Base-by-base conservation (phyloP, 495 filamentous ascomycete genomes). In the Neurospora sp. region DNA sequence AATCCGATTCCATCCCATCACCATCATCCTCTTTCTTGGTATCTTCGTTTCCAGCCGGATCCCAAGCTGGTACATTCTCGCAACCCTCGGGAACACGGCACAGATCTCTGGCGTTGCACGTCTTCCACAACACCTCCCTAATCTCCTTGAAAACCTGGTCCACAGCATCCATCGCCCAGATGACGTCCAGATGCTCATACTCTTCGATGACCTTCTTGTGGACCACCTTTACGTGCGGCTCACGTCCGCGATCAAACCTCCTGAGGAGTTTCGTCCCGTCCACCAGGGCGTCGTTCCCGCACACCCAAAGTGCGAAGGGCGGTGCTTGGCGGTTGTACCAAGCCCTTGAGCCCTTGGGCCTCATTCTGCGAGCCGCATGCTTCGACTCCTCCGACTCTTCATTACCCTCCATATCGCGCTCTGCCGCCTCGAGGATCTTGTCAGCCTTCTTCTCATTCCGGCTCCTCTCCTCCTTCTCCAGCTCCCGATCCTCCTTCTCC, bases 151-250 rank as follows among this genome's bases (percentile, higher is more conserved):
- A 94, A 7, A 98, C 92, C 80, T 94, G 87, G 69, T 97, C 92
- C 27, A 93, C 88, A 0, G 89, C 87, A 79, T 98, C 94, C 84
- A 99, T 93, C 0, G 95, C 95, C 95, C 95, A 99, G 37, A 99
- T 87, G 5, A 98, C 94, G 83, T 99, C 95, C 37, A 99, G 85
- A 80, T 99, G 95, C 82, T 97, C 94, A 80, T 98, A 97, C 70
- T 92, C 95, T 3, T 94, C 89, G 38, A 99, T 92, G 31, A 97
- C 82, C 79, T 93, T 95, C 27, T 85, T 85, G 81, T 97, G 92
- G 44, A 97, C 92, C 7, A 99, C 81, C 42, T 83, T 81, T 2
- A 96, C 94, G 79, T 94, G 84, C 40, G 96, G 95, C 79, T 99
- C 95, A 27, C 91, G 83, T 0, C 93, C 93, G 35, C 88, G 86